Evolutionary conservation across 1,139 yeast species (phyloP).

Genomic region (Wickerhamomyces sp.): DNA sequence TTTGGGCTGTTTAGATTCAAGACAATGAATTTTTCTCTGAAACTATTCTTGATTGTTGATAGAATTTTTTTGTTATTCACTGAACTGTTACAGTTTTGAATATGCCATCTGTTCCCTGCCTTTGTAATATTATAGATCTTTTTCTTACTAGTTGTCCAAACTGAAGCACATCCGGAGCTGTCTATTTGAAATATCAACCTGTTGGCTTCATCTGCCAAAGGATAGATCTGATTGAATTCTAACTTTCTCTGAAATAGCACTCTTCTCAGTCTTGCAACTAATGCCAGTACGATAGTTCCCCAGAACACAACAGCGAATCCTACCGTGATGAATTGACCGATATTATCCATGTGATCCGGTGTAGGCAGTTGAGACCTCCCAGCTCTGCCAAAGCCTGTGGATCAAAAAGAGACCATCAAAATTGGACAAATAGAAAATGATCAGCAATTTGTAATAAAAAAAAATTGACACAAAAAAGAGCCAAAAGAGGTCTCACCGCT

Average conservation of each 20-base stretch:
- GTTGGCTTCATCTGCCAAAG: constrained; percentile 7
- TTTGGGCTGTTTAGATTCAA: constrained; percentile 5
- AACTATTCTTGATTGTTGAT: constrained; percentile 3
- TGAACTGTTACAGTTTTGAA: background rate
- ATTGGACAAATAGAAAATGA: too few relatives aligned
- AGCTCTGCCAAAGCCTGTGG: too few relatives aligned
- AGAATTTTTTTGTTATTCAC: background rate
- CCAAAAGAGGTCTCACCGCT: too few relatives aligned
- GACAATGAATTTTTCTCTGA: constrained; percentile 17
- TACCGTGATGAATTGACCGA: too few relatives aligned
- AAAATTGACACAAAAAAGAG: too few relatives aligned
- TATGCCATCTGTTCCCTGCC: background rate
- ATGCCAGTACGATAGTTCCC: background rate
- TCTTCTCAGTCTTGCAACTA: background rate
- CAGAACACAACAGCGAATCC: background rate
- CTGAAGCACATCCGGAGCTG: background rate
- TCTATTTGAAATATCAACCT: constrained; percentile 4
- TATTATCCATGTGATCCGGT: too few relatives aligned
- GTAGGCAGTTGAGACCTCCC: too few relatives aligned
- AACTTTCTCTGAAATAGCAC: constrained; percentile 1
- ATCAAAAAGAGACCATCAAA: too few relatives aligned
- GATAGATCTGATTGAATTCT: constrained; percentile 9
- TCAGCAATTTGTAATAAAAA: too few relatives aligned
- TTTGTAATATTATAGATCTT: background rate
- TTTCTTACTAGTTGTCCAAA: background rate